These are phyloP conservation scores for Setaria italica DNA, from an alignment of 202 grass and related monocot genomes.

Conservation along the genomic window DNA sequence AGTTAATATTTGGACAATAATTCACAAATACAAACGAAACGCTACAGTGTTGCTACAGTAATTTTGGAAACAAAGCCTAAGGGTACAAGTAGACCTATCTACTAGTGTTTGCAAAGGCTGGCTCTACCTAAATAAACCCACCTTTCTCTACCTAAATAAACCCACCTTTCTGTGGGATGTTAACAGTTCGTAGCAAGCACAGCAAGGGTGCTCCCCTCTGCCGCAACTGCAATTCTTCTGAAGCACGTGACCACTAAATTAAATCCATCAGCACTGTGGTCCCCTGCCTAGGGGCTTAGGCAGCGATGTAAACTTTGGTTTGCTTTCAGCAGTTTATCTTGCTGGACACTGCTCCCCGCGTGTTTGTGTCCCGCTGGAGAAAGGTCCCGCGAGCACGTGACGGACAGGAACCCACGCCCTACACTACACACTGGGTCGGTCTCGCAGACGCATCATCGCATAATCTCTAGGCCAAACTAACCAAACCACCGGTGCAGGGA, in stretches of 20 bases:
- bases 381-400: conserved; percentile 27
- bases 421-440: neutral
- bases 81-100: neutral
- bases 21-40: too few species aligned
- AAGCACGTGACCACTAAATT: neutral
- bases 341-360: neutral
- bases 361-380: neutral
- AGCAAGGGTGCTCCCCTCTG: neutral
- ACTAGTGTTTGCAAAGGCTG: neutral
- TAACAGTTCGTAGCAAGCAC: neutral
- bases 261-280: neutral
- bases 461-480: neutral
- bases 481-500: neutral
- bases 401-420: neutral
- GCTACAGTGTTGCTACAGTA: too few species aligned
- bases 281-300: neutral
- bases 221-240: neutral
- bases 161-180: neutral
- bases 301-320: neutral
- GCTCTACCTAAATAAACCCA: neutral
- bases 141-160: neutral
- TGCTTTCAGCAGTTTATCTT: neutral
- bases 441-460: too few species aligned
- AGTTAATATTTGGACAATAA: too few species aligned
- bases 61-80: neutral